Conservation (phyloP, 768 basidiomycete genomes). For the Auriscalpium vulgare region DNA sequence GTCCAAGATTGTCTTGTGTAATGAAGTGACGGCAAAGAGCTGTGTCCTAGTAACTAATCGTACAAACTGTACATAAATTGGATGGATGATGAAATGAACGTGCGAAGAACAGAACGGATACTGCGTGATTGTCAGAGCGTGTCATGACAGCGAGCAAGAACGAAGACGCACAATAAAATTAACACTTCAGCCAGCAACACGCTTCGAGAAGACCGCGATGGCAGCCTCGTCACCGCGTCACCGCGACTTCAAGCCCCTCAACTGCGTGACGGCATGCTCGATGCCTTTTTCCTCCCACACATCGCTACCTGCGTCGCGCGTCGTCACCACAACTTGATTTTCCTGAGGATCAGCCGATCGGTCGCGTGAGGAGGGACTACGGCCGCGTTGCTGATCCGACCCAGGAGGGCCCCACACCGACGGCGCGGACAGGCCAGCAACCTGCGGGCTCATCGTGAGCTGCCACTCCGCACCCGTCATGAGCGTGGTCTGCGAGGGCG, state of each 20-base stretch:
- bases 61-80: neutral
- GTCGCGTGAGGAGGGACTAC: neutral
- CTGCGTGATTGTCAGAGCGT: neutral
- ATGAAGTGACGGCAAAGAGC: too few species aligned
- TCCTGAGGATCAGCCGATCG: neutral
- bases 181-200: too few species aligned
- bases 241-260: neutral
- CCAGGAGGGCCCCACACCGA: constrained; percentile 1
- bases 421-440: neutral
- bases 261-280: neutral
- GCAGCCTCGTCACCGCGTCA: neutral
- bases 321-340: neutral
- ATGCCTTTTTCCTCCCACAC: neutral
- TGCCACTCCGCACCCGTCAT: neutral
- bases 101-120: neutral
- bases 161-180: too few species aligned
- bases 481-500: neutral
- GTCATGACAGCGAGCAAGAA: neutral
- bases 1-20: too few species aligned
- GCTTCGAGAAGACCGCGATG: too few species aligned
- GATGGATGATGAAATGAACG: neutral
- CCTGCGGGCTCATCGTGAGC: neutral
- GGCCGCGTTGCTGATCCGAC: neutral
- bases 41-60: neutral
- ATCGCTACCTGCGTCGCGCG: neutral